phyloP scores from a whole-genome alignment of 2,329 filamentous ascomycete species.

The Colletotrichum sp. region DNA sequence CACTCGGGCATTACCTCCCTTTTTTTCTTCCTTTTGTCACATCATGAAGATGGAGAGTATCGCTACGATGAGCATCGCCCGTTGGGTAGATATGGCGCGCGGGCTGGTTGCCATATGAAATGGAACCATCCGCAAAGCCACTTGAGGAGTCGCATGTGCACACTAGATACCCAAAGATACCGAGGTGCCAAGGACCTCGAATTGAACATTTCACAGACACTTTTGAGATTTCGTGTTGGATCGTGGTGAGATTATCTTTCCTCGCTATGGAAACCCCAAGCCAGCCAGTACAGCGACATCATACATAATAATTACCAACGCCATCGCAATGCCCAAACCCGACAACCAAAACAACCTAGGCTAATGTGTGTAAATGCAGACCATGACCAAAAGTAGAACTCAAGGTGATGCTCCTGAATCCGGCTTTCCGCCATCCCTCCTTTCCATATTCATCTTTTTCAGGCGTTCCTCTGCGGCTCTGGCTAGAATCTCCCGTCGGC shows the following conservation, averaged over 20 bases:
- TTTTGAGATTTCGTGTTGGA: background rate
- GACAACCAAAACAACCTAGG: background rate
- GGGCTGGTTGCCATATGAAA: background rate
- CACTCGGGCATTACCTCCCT: background rate
- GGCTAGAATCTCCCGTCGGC: conserved; percentile 76
- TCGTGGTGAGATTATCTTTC: background rate
- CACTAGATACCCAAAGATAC: background rate
- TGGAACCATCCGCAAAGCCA: background rate
- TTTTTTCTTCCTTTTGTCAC: background rate
- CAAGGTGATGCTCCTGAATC: conserved; percentile 12
- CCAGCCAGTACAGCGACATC: background rate
- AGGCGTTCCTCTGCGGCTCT: conserved; percentile 73
- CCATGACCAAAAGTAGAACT: background rate
- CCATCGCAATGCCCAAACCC: conserved; percentile 10
- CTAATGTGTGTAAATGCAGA: background rate
- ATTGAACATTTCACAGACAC: background rate
- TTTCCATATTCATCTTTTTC: conserved; percentile 44
- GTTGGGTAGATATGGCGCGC: background rate
- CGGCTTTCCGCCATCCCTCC: conserved; percentile 23
- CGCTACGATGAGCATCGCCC: background rate
- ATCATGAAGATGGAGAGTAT: conserved; percentile 3
- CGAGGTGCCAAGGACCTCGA: background rate
- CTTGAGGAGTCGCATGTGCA: background rate
- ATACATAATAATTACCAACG: background rate
- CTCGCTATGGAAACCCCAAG: background rate